Evolutionary conservation across 2,329 filamentous ascomycete species (phyloP), one percentile per base, ranked within the genome.

Genomic region (Microcyclospora tardicrescens): DNA sequence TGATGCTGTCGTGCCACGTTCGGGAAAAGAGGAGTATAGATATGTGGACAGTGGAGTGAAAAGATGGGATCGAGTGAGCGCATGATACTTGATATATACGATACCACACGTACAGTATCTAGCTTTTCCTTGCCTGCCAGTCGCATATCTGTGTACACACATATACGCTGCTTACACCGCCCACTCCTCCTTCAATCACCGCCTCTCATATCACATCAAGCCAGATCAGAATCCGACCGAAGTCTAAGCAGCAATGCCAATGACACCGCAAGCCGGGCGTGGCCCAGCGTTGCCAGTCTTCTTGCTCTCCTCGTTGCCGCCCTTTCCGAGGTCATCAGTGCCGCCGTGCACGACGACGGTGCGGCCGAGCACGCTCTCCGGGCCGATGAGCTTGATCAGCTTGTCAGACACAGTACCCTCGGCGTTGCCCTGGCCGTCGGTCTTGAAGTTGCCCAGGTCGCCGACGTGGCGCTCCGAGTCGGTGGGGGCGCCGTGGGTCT

Each of bases 391-490:
- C 81, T 96, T 94, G 67, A 98, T 71, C 44, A 84, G 71, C 60
- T 76, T 79, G 72, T 98, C 91, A 50, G 71, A 68, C 51, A 83
- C 71, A 54, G 77, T 77, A 58, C 89, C 91, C 68, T 83, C 77
- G 62, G 84, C 73, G 62, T 93, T 93, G 61, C 91, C 91, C 72
- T 94, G 81, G 49, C 65, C 83, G 65, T 98, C 87, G 44, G 89
- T 96, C 72, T 85, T 77, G 73, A 96, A 77, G 80, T 98, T 98
- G 62, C 91, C 91, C 52, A 98, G 72, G 67, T 96, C 91, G 67
- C 91, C 91, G 51, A 96, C 91, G 69, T 98, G 91, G 65, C 91
- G 87, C 57, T 77, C 73, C 49, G 78, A 73, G 65, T 95, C 89
- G 28, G 66, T 61, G 54, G 85, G 91, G 60, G 81, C 83, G 61